These are phyloP conservation scores for Anethum foeniculum DNA, from an alignment of 140 eudicot species.

Conservation along the genomic window DNA sequence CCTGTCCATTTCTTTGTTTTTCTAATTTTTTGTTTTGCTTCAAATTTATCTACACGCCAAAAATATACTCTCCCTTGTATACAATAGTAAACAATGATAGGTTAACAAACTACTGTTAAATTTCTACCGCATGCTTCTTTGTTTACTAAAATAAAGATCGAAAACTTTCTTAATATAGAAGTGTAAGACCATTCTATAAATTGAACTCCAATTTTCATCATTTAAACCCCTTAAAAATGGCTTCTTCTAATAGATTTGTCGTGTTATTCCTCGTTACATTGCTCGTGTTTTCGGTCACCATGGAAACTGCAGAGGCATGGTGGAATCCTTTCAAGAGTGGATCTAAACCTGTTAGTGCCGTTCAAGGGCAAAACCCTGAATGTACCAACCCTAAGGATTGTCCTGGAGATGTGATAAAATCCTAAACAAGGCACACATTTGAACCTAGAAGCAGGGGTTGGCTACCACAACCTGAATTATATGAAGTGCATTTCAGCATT, in stretches of 20 bases:
- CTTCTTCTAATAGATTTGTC: not conserved
- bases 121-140: not conserved
- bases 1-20: not conserved
- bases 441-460: not conserved
- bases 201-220: not conserved
- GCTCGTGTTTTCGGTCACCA: not conserved
- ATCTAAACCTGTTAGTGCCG: too few species aligned
- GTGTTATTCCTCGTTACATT: not conserved
- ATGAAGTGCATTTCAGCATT: not conserved
- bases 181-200: not conserved
- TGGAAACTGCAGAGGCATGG: not conserved
- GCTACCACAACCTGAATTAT: not conserved
- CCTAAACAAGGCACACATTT: not conserved
- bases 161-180: not conserved
- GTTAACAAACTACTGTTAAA: not conserved
- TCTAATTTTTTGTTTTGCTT: not conserved
- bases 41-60: not conserved
- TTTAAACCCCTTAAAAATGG: not conserved
- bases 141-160: not conserved
- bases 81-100: not conserved
- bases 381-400: constrained; percentile 5
- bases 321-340: not conserved
- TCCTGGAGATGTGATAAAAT: not conserved
- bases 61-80: not conserved
- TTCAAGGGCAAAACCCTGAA: not conserved